A percentile compares a stretch with the other conserved stretches of the same genome.
phyloP scores from a whole-genome alignment of 257 asterid species.

The Coffea eugenioides region DNA sequence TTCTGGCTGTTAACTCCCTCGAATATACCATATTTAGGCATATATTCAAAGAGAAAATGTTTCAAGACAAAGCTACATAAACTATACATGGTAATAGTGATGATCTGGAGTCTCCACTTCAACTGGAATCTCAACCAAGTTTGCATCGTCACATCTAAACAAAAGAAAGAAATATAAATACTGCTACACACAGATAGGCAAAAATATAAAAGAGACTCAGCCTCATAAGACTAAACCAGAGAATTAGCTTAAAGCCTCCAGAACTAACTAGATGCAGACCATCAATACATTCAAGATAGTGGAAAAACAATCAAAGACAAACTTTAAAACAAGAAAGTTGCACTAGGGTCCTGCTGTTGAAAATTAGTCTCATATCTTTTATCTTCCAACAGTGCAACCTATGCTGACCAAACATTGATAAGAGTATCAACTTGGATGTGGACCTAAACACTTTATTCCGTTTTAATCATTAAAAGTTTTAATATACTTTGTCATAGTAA shows the following conservation, averaged over 20 bases:
- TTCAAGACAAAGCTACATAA: conserved; percentile 1
- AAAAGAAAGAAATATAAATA: conserved; percentile 1
- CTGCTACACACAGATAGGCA: background rate
- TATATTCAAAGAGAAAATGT: background rate
- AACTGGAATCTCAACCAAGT: conserved; percentile 68
- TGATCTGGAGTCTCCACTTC: conserved; percentile 75
- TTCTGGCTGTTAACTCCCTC: background rate
- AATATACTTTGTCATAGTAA: no score
- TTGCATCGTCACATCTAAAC: conserved; percentile 58
- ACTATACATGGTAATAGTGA: conserved; percentile 66
- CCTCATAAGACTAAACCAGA: background rate
- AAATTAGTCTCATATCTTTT: background rate
- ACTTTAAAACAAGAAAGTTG: background rate
- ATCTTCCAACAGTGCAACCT: no score
- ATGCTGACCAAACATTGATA: no score
- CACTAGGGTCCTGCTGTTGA: background rate
- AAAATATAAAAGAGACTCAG: background rate
- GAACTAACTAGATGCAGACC: background rate
- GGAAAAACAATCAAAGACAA: background rate
- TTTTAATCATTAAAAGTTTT: no score
- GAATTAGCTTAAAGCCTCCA: background rate
- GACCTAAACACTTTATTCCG: no score
- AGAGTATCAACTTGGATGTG: no score
- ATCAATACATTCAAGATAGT: background rate
- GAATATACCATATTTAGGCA: background rate